Percentiles rank a stretch among this genome's conserved stretches.
phyloP scores from a whole-genome alignment of 768 basidiomycete genomes.

The Auricularia sp. region DNA sequence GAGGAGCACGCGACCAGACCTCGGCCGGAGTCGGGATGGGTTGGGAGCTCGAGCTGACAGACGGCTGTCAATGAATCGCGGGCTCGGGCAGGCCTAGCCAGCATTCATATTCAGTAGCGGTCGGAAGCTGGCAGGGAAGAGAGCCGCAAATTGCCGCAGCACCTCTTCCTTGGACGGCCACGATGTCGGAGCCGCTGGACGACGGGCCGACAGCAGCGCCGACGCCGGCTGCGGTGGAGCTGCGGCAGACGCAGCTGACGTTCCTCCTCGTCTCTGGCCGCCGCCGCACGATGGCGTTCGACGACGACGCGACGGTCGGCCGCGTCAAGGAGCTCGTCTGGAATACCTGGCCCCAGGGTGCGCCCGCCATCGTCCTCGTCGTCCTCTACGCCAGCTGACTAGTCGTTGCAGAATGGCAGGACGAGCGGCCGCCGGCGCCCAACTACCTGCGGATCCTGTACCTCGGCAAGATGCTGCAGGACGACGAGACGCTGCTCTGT shows the following conservation, averaged over 20 bases:
- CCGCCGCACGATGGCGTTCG: conserved; percentile 58
- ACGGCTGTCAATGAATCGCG: too few relatives aligned
- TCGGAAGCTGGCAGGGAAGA: too few relatives aligned
- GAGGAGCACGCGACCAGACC: too few relatives aligned
- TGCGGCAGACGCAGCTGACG: conserved; percentile 54
- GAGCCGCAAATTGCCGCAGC: too few relatives aligned
- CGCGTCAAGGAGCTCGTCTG: conserved; percentile 77
- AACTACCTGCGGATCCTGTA: conserved; percentile 68
- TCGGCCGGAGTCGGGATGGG: too few relatives aligned
- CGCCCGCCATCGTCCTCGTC: conserved; percentile 3
- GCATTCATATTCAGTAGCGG: too few relatives aligned
- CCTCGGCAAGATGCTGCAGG: conserved; percentile 72
- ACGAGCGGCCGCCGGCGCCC: conserved; percentile 67
- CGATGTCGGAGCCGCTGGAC: conserved; percentile 27
- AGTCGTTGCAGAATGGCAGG: conserved; percentile 52
- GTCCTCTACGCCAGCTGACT: background rate
- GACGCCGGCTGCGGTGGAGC: conserved; percentile 40
- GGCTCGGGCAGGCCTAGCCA: too few relatives aligned
- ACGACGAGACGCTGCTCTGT: conserved; percentile 69
- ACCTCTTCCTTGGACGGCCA: background rate
- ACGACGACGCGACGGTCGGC: conserved; percentile 63
- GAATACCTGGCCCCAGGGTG: conserved; percentile 72
- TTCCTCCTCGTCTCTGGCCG: conserved; percentile 65
- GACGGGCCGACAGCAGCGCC: conserved; percentile 46
- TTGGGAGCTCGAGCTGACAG: too few relatives aligned